These are phyloP conservation scores for Colletotrichum acutatum DNA, from an alignment of 2,329 filamentous ascomycete genomes.

Conservation along the genomic window DNA sequence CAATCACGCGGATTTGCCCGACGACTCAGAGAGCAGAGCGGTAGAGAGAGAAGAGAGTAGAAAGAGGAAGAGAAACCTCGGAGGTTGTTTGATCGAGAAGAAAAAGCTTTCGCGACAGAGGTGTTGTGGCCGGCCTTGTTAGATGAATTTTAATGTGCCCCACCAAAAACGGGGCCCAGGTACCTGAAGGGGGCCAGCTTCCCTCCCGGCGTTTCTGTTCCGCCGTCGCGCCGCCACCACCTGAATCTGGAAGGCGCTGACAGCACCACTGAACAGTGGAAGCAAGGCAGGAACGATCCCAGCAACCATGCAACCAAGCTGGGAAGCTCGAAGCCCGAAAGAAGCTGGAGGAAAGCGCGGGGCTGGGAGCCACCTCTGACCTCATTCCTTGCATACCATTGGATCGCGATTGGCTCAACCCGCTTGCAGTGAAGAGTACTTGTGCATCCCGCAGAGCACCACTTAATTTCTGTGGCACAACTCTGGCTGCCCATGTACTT, in stretches of 20 bases:
- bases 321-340: not conserved
- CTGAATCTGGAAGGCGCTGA: too few species aligned
- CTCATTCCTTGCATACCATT: slow-evolving; percentile 24
- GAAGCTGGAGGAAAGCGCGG: slow-evolving; percentile 19
- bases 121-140: slow-evolving; percentile 28
- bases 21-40: slow-evolving; percentile 20
- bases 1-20: slow-evolving; percentile 40
- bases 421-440: slow-evolving; percentile 32
- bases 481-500: not conserved
- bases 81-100: slow-evolving; percentile 32
- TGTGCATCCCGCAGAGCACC: not conserved
- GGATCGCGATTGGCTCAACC: slow-evolving; percentile 21
- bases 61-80: slow-evolving; percentile 24
- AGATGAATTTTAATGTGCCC: slow-evolving; percentile 37
- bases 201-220: too few species aligned
- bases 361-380: slow-evolving; percentile 29
- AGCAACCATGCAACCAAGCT: not conserved
- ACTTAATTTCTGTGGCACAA: not conserved
- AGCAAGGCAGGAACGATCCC: not conserved
- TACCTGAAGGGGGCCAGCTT: not conserved
- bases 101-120: slow-evolving; percentile 39
- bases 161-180: slow-evolving; percentile 24
- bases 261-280: not conserved
- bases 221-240: too few species aligned
- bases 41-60: slow-evolving; percentile 29